These are phyloP conservation scores for Claviceps sp. DNA, from an alignment of 2,329 filamentous ascomycete species.

Conservation along the genomic window DNA sequence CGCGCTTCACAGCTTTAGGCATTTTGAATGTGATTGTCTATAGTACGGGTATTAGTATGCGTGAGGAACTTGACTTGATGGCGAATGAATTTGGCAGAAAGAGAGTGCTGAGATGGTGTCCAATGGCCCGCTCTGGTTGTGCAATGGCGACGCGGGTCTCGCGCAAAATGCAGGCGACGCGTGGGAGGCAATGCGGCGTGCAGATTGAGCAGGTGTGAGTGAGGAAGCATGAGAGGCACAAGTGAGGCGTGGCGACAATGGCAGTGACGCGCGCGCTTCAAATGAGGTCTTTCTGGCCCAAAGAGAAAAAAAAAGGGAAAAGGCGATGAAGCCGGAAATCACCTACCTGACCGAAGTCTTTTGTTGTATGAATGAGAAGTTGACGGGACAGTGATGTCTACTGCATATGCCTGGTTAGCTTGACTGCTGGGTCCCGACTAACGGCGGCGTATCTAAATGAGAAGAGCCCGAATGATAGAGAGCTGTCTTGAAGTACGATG, in stretches of 20 bases:
- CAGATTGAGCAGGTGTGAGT: conserved; percentile 1
- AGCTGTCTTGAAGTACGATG: conserved; percentile 5
- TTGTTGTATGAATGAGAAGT: conserved; percentile 4
- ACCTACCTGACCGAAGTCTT: conserved; percentile 3
- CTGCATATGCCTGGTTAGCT: conserved; percentile 7
- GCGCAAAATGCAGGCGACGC: neutral
- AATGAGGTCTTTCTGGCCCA: conserved; percentile 5
- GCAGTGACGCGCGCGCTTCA: neutral
- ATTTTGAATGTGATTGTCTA: conserved; percentile 30
- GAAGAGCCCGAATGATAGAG: neutral
- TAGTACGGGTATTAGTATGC: conserved; percentile 6
- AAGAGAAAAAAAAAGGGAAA: neutral
- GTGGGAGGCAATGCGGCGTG: neutral
- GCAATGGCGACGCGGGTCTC: neutral
- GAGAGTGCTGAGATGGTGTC: too few species aligned
- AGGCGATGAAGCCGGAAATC: neutral
- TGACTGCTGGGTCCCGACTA: conserved; percentile 1
- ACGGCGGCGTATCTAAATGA: conserved; percentile 2
- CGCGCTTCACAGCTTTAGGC: conserved; percentile 45
- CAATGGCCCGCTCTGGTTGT: neutral
- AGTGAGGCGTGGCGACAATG: conserved; percentile 18
- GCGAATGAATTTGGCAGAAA: neutral
- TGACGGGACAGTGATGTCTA: conserved; percentile 12
- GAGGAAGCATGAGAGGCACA: neutral
- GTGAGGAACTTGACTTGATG: neutral